phyloP scores from a whole-genome alignment of 257 asterid species.

The Henckelia pumila region DNA sequence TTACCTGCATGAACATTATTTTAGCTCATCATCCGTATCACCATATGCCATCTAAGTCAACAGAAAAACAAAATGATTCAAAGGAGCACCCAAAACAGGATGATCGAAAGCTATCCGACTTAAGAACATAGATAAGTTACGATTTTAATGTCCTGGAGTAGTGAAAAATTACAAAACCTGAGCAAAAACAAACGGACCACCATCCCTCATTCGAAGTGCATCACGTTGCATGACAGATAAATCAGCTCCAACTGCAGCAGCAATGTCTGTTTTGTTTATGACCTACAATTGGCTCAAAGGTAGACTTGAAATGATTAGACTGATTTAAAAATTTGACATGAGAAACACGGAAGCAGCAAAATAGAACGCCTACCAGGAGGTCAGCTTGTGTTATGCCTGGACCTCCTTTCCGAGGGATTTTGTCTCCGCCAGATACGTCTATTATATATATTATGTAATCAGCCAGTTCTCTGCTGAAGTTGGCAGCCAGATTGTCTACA shows the following conservation, averaged over 20 bases:
- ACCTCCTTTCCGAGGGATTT: conserved; percentile 98
- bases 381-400: conserved; percentile 99
- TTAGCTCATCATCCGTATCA: background rate
- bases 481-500: conserved; percentile 91
- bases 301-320: background rate
- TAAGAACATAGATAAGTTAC: background rate
- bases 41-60: background rate
- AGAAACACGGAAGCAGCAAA: conserved; percentile 1
- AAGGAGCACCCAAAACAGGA: background rate
- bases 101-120: background rate
- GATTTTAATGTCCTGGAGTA: background rate
- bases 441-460: conserved; percentile 89
- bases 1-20: conserved; percentile 53
- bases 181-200: conserved; percentile 92
- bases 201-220: conserved; percentile 94
- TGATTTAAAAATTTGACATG: background rate
- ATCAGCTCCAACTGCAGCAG: conserved; percentile 90
- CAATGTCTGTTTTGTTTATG: conserved; percentile 90
- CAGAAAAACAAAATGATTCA: background rate
- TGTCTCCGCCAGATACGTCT: conserved; percentile 91
- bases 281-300: conserved; percentile 43
- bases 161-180: conserved; percentile 51
- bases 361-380: conserved; percentile 64
- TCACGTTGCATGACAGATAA: conserved; percentile 91
- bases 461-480: conserved; percentile 94